Evolutionary conservation across 139 green algal species (phyloP), one percentile per base, ranked within the genome.

Genomic region (Asterochloris erici): DNA sequence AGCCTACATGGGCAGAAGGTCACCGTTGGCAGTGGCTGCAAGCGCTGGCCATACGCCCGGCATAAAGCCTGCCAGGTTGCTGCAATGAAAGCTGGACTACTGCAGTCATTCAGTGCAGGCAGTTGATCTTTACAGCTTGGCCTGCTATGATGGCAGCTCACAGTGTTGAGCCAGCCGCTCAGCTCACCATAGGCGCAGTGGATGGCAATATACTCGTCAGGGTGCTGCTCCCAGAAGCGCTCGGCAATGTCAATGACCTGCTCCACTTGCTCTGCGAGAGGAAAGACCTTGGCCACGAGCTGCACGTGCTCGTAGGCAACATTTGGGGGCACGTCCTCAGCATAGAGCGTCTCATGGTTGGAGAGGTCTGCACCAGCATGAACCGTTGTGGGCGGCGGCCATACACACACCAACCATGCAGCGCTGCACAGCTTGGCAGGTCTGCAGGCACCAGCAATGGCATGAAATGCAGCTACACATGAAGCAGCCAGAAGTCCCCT

Each of bases 281-380:
- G 93, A 73, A 95, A 84, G 81, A 94, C 87, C 81, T 96, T 96
- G 63, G 93, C 91, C 19, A 94, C 83, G 26, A 94, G 87, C 73
- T 92, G 79, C 74, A 93, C 84, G 78, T 95, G 89, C 17, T 77
- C 26, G 77, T 95, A 93, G 60, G 85, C 63, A 12, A 96, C 21
- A 12, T 47, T 74, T 0, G 77, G 21, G 14, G 91, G 92, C 27
- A 97, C 63, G 83, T 96, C 93, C 2, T 88, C 84, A 0, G 74
- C 79, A 83, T 98, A 98, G 12, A 97, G 87, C 78, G 92, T 96
- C 78, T 96, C 94, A 79, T 95, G 91, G 82, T 97, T 97, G 68
- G 85, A 90, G 0, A 97, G 83, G 86, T 97, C 94, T 54, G 38
- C 38, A 54, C 6, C 38, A 54, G 38, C 38, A 54, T 2, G 38